Evolutionary conservation across 2,329 filamentous ascomycete species (phyloP), one percentile per base, ranked within the genome.

Genomic region (Boeremia exigua): DNA sequence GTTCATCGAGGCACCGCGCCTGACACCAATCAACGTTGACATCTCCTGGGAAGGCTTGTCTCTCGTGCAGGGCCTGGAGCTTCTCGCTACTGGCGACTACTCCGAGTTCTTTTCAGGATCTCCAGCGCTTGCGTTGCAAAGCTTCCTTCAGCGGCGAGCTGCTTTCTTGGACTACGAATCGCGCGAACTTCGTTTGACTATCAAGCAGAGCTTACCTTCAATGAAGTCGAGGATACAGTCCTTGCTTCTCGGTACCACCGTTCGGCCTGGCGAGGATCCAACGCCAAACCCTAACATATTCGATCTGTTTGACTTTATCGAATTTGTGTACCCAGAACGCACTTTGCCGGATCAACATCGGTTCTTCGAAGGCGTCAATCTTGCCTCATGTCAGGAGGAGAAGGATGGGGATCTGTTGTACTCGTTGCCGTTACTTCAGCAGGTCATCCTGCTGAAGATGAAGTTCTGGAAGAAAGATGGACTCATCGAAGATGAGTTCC

Each of bases 221-320:
- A 69, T 77, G 48, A 76, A 65, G 40, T 77, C 79, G 37, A 77
- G 76, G 47, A 78, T 81, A 12, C 75, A 87, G 30, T 82, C 82
- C 3, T 80, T 91, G 0, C 79, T 98, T n/a, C 86, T 93, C 38
- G 95, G 95, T 5, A 87, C 89, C 37, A 86, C 91, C 7, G 81
- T 85, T 10, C 79, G 87, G 15, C 84, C 88, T 12, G 86, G 85
- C 55, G 88, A 88, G 43, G 85, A 90, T 49, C 80, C 86, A 5
- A 79, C 89, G 33, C 78, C 81, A 27, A 89, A 92, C 54, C 84
- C 88, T 0, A 92, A 90, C 3, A 84, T 98, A 6, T 96, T 98
- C 68, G 92, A 97, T 62, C 82, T 98, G 19, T 95, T 96, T 67
- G 95, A 99, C 76, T 98, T 98, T 68, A 84, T 95, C 72, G 87